Conservation (phyloP, 768 basidiomycete species). For the Lactarius sp. region DNA sequence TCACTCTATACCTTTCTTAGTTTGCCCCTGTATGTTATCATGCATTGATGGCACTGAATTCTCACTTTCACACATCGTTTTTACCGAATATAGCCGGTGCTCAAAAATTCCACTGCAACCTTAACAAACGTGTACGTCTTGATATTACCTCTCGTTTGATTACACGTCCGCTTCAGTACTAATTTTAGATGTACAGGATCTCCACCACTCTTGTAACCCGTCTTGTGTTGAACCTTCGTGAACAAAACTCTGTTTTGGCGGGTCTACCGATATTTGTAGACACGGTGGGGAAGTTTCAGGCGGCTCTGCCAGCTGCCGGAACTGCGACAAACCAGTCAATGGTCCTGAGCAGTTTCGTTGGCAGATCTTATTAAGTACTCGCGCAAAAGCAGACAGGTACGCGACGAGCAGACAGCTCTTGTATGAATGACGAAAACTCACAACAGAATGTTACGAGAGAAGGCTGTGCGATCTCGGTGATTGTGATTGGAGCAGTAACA, state of each 20-base stretch:
- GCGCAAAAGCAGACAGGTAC: background rate
- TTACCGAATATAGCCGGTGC: background rate
- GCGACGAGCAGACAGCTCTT: background rate
- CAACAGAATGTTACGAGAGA: background rate
- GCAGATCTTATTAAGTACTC: background rate
- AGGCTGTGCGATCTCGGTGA: background rate
- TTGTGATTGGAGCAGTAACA: background rate
- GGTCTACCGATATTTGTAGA: background rate
- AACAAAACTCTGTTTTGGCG: too few relatives aligned
- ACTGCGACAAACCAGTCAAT: background rate
- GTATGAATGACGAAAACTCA: background rate
- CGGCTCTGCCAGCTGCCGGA: background rate
- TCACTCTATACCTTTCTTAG: background rate
- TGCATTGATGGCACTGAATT: background rate
- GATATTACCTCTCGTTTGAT: too few relatives aligned
- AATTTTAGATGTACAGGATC: too few relatives aligned
- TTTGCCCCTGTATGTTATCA: slow-evolving; percentile 7
- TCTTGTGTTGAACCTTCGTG: too few relatives aligned
- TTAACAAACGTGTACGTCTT: too few relatives aligned
- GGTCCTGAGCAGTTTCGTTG: background rate
- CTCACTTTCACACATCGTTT: background rate
- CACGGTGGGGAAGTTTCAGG: background rate
- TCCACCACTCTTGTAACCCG: too few relatives aligned
- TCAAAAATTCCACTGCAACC: background rate
- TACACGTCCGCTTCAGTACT: too few relatives aligned